These are phyloP conservation scores for Paraphaeosphaeria sporulosa DNA, from an alignment of 2,329 filamentous ascomycete species.

Conservation along the genomic window DNA sequence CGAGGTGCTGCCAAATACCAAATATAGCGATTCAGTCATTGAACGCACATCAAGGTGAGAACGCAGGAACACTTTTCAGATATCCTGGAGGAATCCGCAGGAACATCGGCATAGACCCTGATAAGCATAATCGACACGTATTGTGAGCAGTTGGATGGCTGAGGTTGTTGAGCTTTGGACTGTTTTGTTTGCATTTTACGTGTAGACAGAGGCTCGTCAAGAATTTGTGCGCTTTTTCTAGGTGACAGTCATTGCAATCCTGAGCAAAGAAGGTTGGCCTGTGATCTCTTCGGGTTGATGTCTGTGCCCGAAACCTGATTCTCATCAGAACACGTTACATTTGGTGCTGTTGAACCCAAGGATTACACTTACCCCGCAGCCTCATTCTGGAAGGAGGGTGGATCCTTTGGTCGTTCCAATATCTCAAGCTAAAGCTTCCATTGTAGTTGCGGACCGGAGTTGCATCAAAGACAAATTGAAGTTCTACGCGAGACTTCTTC, in stretches of 20 bases:
- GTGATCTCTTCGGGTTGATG: not conserved
- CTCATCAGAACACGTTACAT: not conserved
- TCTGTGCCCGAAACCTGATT: not conserved
- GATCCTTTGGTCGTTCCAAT: not conserved
- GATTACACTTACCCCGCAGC: constrained; percentile 4
- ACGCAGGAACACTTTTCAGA: no score
- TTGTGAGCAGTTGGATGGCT: not conserved
- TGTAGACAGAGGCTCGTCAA: not conserved
- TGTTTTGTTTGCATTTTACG: no score
- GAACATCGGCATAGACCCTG: not conserved
- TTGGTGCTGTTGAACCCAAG: constrained; percentile 15
- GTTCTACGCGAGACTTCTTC: not conserved
- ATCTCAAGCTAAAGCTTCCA: not conserved
- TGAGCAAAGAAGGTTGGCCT: not conserved
- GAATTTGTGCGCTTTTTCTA: not conserved
- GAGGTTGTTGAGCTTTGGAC: no score
- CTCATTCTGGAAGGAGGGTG: constrained; percentile 18
- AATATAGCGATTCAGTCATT: no score
- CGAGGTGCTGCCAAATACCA: no score
- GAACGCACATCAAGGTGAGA: no score
- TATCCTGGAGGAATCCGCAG: no score
- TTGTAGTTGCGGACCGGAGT: not conserved
- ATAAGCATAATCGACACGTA: not conserved
- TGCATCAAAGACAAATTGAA: not conserved
- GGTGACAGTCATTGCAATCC: not conserved